phyloP scores from a whole-genome alignment of 148 eudicot species.

The Chenopodium berlandieri region DNA sequence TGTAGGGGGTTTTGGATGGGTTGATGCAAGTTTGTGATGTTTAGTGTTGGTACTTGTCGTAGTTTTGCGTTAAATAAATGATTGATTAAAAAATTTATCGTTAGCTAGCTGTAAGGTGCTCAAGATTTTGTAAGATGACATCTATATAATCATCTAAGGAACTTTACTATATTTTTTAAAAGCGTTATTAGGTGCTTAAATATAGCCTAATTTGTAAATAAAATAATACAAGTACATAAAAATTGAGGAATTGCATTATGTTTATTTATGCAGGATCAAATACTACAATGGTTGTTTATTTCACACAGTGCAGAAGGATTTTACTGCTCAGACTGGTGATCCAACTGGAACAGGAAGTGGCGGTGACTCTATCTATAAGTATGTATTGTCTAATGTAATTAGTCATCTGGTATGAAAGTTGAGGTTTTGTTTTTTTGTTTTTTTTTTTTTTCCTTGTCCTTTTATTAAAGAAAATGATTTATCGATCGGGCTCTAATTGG shows the following conservation, averaged over 20 bases:
- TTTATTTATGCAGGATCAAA: constrained; percentile 60
- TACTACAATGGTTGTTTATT: constrained; percentile 93
- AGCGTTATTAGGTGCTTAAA: too few relatives aligned
- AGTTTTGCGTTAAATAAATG: not conserved
- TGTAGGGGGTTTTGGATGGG: not conserved
- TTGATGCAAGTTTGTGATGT: not conserved
- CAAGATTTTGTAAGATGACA: not conserved
- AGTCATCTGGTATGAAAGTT: not conserved
- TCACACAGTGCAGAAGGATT: constrained; percentile 88
- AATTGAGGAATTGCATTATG: not conserved
- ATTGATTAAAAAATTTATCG: not conserved
- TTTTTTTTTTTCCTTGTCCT: too few relatives aligned
- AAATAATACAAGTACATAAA: too few relatives aligned
- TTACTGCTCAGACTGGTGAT: constrained; percentile 94
- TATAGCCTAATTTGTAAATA: too few relatives aligned
- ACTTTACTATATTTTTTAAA: too few relatives aligned
- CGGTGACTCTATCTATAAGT: constrained; percentile 92
- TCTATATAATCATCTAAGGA: not conserved
- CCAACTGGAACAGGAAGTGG: constrained; percentile 84
- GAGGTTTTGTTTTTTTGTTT: not conserved
- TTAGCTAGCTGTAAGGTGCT: not conserved
- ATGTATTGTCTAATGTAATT: constrained; percentile 17
- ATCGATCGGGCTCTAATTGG: not conserved
- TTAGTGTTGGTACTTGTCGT: not conserved
- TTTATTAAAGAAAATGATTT: not conserved